phyloP scores from a whole-genome alignment of 352 stramenopile genomes.

The Phytophthora fragariaefolia region DNA sequence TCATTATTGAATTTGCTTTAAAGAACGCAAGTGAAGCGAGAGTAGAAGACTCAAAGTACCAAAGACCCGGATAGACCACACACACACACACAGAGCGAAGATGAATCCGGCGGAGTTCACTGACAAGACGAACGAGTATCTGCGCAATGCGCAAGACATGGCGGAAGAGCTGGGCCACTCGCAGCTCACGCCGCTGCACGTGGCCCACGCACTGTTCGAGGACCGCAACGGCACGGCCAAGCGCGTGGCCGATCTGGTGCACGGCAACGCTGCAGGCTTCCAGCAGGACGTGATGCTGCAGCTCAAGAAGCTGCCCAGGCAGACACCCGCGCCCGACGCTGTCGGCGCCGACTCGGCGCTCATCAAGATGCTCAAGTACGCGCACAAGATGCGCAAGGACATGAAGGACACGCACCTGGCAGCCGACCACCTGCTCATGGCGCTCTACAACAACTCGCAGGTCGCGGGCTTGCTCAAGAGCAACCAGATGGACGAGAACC shows the following conservation, averaged over 20 bases:
- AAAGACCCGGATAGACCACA: too few species aligned
- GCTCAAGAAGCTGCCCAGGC: slow-evolving; percentile 73
- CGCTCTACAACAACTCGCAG: slow-evolving; percentile 69
- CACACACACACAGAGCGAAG: slow-evolving; percentile 20
- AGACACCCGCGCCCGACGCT: slow-evolving; percentile 75
- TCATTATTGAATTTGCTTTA: slow-evolving; percentile 40
- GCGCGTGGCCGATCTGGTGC: slow-evolving; percentile 55
- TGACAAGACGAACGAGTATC: slow-evolving; percentile 78
- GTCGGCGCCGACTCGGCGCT: slow-evolving; percentile 68
- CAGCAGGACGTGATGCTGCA: slow-evolving; percentile 51
- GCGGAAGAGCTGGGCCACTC: slow-evolving; percentile 76
- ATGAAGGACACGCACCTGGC: slow-evolving; percentile 82
- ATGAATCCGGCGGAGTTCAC: slow-evolving; percentile 85
- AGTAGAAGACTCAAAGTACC: too few species aligned
- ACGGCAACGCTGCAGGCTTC: slow-evolving; percentile 59
- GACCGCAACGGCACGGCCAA: slow-evolving; percentile 66
- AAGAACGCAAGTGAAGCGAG: slow-evolving; percentile 28
- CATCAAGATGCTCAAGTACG: slow-evolving; percentile 84
- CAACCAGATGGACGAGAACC: slow-evolving; percentile 69
- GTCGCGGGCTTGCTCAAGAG: slow-evolving; percentile 67
- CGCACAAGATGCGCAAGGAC: slow-evolving; percentile 82
- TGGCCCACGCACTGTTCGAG: slow-evolving; percentile 73
- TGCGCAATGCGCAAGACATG: slow-evolving; percentile 53
- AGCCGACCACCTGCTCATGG: slow-evolving; percentile 75
- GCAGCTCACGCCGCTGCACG: slow-evolving; percentile 78